Evolutionary conservation across 225 moss, liverwort and hornwort species (phyloP).

Genomic region (Polytrichum commune): DNA sequence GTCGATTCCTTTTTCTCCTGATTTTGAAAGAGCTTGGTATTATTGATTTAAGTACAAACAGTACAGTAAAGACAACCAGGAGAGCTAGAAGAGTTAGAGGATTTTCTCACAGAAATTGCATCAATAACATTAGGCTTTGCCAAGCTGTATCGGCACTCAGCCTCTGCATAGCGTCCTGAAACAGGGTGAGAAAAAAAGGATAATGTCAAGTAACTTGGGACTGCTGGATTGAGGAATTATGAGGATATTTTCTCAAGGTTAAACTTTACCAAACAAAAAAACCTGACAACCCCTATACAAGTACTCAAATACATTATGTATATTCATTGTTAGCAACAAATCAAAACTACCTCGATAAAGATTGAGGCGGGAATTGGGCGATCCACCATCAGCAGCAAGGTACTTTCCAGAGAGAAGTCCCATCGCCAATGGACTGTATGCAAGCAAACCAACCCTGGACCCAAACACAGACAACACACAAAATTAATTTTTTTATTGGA

Average conservation of each 20-base stretch:
- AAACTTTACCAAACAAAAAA: background rate
- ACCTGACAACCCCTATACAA: background rate
- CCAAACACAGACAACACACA: conserved; percentile 3
- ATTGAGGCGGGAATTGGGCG: conserved; percentile 63
- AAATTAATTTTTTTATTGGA: background rate
- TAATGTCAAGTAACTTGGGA: background rate
- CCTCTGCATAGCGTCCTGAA: conserved; percentile 77
- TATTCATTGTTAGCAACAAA: background rate
- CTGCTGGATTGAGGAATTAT: background rate
- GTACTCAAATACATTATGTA: background rate
- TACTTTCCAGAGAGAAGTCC: conserved; percentile 82
- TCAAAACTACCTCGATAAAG: conserved; percentile 62
- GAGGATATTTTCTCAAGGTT: too few relatives aligned
- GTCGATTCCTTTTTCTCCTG: too few relatives aligned
- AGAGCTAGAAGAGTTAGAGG: too few relatives aligned
- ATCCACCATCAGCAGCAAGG: conserved; percentile 42
- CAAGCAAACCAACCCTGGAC: conserved; percentile 70
- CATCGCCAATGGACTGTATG: conserved; percentile 88
- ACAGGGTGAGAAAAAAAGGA: background rate
- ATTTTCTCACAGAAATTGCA: conserved; percentile 52
- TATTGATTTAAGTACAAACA: too few relatives aligned
- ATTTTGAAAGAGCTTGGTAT: too few relatives aligned
- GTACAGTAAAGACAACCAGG: too few relatives aligned
- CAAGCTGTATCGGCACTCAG: conserved; percentile 69
- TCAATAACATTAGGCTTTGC: conserved; percentile 65